Conservation (phyloP, 192 early-diverging fungal genomes). For the Paraglomus occultum region DNA sequence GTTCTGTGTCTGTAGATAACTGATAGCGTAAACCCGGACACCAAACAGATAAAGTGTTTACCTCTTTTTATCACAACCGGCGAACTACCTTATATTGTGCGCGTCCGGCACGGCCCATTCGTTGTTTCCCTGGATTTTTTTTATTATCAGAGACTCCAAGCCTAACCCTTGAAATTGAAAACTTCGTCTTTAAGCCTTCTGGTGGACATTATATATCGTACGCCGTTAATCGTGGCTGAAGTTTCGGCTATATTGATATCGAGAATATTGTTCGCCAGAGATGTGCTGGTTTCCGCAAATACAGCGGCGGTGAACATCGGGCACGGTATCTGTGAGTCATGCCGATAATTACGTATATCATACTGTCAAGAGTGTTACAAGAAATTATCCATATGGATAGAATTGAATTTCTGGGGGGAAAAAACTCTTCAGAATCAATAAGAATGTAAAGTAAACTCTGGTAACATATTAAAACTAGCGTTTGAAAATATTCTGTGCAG, state of each 20-base stretch:
- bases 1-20: slow-evolving; percentile 88
- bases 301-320: slow-evolving; percentile 94
- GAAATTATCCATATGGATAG: slow-evolving; percentile 89
- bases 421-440: neutral
- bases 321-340: slow-evolving; percentile 87
- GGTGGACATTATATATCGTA: slow-evolving; percentile 91
- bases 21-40: slow-evolving; percentile 88
- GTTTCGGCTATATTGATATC: slow-evolving; percentile 99
- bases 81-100: slow-evolving; percentile 32
- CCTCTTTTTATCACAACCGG: neutral
- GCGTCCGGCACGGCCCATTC: slow-evolving; percentile 92
- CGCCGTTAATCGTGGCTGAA: slow-evolving; percentile 91
- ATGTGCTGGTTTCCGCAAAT: slow-evolving; percentile 82
- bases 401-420: slow-evolving; percentile 62
- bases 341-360: slow-evolving; percentile 72
- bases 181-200: slow-evolving; percentile 90
- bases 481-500: slow-evolving; percentile 92
- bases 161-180: slow-evolving; percentile 87
- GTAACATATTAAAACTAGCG: slow-evolving; percentile 42
- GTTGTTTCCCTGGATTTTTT: slow-evolving; percentile 89
- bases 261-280: slow-evolving; percentile 88
- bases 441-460: slow-evolving; percentile 10
- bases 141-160: slow-evolving; percentile 82
- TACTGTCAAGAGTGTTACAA: slow-evolving; percentile 84
- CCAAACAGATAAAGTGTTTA: slow-evolving; percentile 32